phyloP scores from a whole-genome alignment of 768 basidiomycete species.

The Hemileccinum rubropunctum region DNA sequence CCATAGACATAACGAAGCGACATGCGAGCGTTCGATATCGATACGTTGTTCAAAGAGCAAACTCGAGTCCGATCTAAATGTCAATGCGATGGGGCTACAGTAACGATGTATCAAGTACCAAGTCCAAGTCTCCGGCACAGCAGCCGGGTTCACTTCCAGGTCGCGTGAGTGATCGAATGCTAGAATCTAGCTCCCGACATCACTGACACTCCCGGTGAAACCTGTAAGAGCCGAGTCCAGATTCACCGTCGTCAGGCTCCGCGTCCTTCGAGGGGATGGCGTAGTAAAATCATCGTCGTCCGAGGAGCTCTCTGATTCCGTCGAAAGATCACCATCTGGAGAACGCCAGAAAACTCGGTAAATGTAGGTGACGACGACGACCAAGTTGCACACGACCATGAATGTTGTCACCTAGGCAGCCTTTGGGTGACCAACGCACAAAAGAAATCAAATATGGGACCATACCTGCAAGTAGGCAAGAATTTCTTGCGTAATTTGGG shows the following conservation, averaged over 20 bases:
- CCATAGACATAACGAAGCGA: too few species aligned
- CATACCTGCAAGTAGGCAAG: neutral
- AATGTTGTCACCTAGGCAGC: neutral
- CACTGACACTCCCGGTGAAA: neutral
- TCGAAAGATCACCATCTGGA: neutral
- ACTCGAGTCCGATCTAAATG: too few species aligned
- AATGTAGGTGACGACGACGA: neutral
- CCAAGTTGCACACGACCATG: neutral
- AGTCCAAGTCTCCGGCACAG: too few species aligned
- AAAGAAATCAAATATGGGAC: neutral
- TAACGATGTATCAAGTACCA: too few species aligned
- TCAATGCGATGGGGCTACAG: too few species aligned
- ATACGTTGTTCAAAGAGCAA: too few species aligned
- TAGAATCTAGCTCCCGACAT: neutral
- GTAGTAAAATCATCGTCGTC: constrained; percentile 13
- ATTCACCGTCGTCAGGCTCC: constrained; percentile 7
- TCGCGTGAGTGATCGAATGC: too few species aligned
- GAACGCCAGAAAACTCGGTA: neutral
- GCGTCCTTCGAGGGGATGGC: neutral
- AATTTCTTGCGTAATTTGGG: neutral
- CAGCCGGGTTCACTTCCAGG: too few species aligned
- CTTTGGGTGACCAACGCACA: neutral
- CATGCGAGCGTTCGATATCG: too few species aligned
- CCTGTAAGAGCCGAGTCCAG: neutral
- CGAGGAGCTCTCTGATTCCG: neutral